Evolutionary conservation across 495 filamentous ascomycete genomes (phyloP).

Genomic region (Podospora comata): DNA sequence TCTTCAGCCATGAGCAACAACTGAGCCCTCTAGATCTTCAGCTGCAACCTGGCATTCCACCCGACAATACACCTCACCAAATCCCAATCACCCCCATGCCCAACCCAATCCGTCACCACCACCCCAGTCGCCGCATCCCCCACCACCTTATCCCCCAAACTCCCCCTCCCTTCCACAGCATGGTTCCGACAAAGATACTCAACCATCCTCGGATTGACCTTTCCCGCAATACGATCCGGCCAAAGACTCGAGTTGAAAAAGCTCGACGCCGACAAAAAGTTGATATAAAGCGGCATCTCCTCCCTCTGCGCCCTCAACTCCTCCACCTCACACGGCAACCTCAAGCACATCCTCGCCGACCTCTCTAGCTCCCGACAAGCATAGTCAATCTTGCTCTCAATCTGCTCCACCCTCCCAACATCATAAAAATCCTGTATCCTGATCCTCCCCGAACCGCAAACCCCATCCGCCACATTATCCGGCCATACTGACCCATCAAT

Average conservation of each 20-base stretch:
- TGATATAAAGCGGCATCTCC: constrained; percentile 73
- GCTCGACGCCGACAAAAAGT: constrained; percentile 86
- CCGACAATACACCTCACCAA: constrained; percentile 83
- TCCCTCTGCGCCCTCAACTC: neutral
- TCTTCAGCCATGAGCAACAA: constrained; percentile 2
- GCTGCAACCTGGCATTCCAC: constrained; percentile 76
- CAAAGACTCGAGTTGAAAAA: constrained; percentile 90
- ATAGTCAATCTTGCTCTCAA: constrained; percentile 74
- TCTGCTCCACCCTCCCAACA: constrained; percentile 68
- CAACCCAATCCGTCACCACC: constrained; percentile 92
- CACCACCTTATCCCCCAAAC: constrained; percentile 40
- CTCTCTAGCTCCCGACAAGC: constrained; percentile 72
- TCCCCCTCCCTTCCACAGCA: constrained; percentile 44
- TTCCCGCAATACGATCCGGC: constrained; percentile 90
- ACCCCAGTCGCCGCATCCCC: constrained; percentile 87
- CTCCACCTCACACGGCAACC: constrained; percentile 7
- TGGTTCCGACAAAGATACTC: constrained; percentile 74
- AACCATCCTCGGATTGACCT: constrained; percentile 84
- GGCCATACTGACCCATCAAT: constrained; percentile 83
- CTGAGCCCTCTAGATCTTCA: constrained; percentile 34
- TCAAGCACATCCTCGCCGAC: constrained; percentile 50
- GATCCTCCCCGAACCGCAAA: constrained; percentile 65
- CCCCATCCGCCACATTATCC: constrained; percentile 79
- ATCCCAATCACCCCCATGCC: constrained; percentile 88
- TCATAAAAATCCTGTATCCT: constrained; percentile 97